phyloP scores from a whole-genome alignment of 495 filamentous ascomycete genomes.

The Penicillium flavigenum region DNA sequence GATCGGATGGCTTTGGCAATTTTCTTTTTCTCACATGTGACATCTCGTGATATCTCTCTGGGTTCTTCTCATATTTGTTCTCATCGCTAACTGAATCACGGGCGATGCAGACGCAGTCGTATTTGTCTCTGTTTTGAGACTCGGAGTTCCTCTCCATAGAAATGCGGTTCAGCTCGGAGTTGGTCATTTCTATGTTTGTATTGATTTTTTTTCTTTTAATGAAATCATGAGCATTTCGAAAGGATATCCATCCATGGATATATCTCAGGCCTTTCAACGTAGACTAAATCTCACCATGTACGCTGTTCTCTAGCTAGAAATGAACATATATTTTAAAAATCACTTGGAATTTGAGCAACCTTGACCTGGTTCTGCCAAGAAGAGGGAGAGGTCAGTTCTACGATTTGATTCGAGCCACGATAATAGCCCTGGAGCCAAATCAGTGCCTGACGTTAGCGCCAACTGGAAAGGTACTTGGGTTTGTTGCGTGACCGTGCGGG shows the following conservation, averaged over 20 bases:
- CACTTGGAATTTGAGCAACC: too few relatives aligned
- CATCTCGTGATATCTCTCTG: constrained; percentile 14
- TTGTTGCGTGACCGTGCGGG: constrained; percentile 15
- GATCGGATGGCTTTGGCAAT: constrained; percentile 14
- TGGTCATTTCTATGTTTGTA: constrained; percentile 13
- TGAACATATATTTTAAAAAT: not conserved
- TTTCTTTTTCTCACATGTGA: constrained; percentile 14
- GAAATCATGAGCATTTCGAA: constrained; percentile 1
- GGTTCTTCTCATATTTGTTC: constrained; percentile 20
- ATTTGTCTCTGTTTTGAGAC: constrained; percentile 16
- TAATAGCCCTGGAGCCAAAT: not conserved
- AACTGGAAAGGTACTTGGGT: constrained; percentile 1
- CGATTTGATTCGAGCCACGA: constrained; percentile 2
- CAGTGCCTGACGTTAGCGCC: constrained; percentile 24
- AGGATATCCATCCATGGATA: too few relatives aligned
- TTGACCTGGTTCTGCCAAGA: not conserved
- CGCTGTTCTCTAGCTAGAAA: not conserved
- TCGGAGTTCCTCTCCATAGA: constrained; percentile 21
- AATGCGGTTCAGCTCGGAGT: constrained; percentile 12
- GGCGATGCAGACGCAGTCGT: constrained; percentile 34
- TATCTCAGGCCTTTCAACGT: not conserved
- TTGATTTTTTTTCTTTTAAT: not conserved
- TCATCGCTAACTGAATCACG: constrained; percentile 36
- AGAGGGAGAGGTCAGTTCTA: not conserved
- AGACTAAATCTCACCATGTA: too few relatives aligned